Evolutionary conservation across 257 asterid genomes (phyloP).

Genomic region (Przewalskia tangutica): DNA sequence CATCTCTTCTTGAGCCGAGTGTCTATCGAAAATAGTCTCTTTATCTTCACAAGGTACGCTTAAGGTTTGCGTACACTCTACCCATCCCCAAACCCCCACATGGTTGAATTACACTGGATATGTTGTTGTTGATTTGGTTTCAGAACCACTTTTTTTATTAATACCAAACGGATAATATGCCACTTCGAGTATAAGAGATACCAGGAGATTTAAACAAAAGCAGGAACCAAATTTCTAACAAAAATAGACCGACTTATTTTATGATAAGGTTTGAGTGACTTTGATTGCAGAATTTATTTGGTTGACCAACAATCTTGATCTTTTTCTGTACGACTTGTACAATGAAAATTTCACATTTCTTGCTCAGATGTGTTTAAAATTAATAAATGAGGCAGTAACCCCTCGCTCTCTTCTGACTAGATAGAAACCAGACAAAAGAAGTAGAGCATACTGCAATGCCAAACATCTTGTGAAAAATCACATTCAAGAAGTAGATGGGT

Average conservation of each 20-base stretch:
- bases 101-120: too few species aligned
- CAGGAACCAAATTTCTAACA: neutral
- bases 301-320: neutral
- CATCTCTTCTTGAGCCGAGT: too few species aligned
- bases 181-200: neutral
- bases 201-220: neutral
- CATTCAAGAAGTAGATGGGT: neutral
- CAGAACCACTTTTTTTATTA: neutral
- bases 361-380: neutral
- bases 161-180: neutral
- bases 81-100: too few species aligned
- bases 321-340: too few species aligned
- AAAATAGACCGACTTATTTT: neutral
- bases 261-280: neutral
- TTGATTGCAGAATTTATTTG: neutral
- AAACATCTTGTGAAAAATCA: neutral
- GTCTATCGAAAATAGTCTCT: too few species aligned
- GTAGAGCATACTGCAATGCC: neutral
- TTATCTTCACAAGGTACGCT: too few species aligned
- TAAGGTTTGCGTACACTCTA: too few species aligned
- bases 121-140: neutral
- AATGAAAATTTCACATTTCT: neutral
- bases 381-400: neutral
- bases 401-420: neutral
- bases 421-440: neutral